Base-by-base conservation (phyloP, 768 basidiomycete species). In the Lyophyllum semitale region DNA sequence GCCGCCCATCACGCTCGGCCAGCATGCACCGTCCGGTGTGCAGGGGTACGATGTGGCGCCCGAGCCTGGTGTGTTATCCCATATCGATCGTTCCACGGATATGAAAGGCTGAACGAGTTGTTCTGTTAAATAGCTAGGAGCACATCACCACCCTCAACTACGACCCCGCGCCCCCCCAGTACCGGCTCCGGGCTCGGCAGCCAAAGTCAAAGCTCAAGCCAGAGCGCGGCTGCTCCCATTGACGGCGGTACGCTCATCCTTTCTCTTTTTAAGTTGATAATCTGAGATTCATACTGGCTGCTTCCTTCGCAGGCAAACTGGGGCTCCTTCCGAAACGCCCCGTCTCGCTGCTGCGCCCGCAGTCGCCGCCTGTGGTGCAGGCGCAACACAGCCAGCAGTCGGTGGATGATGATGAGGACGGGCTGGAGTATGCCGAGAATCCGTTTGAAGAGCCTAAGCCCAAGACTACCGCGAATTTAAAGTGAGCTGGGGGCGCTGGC, bases 321-420 rank as follows among this genome's bases (percentile, higher is more conserved):
- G 89, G 89, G 22, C 68, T 91, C 23, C 73, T 91, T 18, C 89
- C 89, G 4, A 90, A 89, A 69, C 81, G 85, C 0, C 88, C 89
- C 6, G 89, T 91, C 13, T 84, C 87, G 8, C 75, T 88, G 30
- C 65, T 77, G 18, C 75, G 71, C 42, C 65, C 72, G 9, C 66
- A 64, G 26, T 54, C 69, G 13, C 59, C 63, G 20, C 48, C 54
- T 11, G 50, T 58, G 54, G 45, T 61, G 35, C 57, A 67, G 59
- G 2, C 26, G 26, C 44, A 45, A 27, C 26, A 45, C 26, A 48
- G 61, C 40, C 54, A 60, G 47, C 48, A 57, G 29, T 63, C 66
- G 26, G 70, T 60, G 37, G 70, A 77, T 23, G 73, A 77, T 38
- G 77, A 78, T 7, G 84, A 84, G 5, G 84, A 84, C 51, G 84